These are phyloP conservation scores for Aspergillus carlsbadensis DNA, from an alignment of 495 filamentous ascomycete species.

Conservation along the genomic window DNA sequence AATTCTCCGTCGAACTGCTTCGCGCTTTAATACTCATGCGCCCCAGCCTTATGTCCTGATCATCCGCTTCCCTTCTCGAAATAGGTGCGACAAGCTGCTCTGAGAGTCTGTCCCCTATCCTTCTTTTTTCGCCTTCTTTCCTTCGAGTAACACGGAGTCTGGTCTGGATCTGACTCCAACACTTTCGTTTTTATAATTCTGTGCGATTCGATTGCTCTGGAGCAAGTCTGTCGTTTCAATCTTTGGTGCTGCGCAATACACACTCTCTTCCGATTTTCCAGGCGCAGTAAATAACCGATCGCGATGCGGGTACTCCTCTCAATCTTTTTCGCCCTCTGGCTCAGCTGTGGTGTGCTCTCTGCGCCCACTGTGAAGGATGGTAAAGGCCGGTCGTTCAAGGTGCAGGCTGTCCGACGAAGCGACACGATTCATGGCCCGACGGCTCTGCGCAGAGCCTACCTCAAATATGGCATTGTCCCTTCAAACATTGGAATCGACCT, in stretches of 20 bases:
- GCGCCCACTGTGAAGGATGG: conserved; percentile 28
- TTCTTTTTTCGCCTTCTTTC: conserved; percentile 16
- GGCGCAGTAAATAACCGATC: conserved; percentile 9
- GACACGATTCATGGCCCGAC: conserved; percentile 54
- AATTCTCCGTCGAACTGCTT: conserved; percentile 2
- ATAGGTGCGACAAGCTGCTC: conserved; percentile 15
- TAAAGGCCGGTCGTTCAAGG: conserved; percentile 53
- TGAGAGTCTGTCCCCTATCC: conserved; percentile 16
- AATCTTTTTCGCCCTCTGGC: conserved; percentile 27
- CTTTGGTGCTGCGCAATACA: conserved; percentile 3
- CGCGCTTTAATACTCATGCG: conserved; percentile 1
- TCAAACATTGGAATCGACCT: conserved; percentile 29
- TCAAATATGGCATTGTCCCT: conserved; percentile 56
- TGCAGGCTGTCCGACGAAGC: conserved; percentile 56
- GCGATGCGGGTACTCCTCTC: conserved; percentile 34
- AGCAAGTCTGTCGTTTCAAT: conserved; percentile 18
- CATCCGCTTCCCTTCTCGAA: conserved; percentile 5
- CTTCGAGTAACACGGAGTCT: neutral
- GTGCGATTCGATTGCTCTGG: conserved; percentile 16
- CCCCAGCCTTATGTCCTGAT: conserved; percentile 1
- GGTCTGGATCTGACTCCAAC: conserved; percentile 9
- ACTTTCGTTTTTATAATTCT: conserved; percentile 23
- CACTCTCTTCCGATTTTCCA: conserved; percentile 4
- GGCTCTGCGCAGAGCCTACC: conserved; percentile 60
- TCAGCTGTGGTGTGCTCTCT: conserved; percentile 41